phyloP scores from a whole-genome alignment of 2,329 filamentous ascomycete species.

The Aspergillus novoparasiticus region DNA sequence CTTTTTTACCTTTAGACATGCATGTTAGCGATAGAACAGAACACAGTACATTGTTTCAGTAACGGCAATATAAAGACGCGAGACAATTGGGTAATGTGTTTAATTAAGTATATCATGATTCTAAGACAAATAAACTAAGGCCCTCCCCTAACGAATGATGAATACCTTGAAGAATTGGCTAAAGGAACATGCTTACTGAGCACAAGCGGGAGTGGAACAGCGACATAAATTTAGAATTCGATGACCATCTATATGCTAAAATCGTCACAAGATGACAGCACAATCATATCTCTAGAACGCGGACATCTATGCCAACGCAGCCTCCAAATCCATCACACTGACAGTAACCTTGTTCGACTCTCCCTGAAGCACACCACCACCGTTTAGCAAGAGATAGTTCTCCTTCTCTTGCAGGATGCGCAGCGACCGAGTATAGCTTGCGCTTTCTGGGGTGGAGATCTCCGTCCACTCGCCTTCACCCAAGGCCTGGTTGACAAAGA shows the following conservation, averaged over 20 bases:
- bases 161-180: neutral
- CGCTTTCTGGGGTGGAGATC: constrained; percentile 43
- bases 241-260: neutral
- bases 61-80: neutral
- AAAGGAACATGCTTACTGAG: neutral
- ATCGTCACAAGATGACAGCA: neutral
- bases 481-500: constrained; percentile 53
- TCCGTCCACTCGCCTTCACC: constrained; percentile 52
- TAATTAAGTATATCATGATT: neutral
- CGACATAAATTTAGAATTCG: neutral
- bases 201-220: neutral
- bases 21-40: neutral
- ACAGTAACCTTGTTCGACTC: constrained; percentile 23
- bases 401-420: constrained; percentile 44
- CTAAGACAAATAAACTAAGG: neutral
- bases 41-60: neutral
- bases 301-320: neutral
- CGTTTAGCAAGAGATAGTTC: constrained; percentile 22
- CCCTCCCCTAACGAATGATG: neutral
- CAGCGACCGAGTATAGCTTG: constrained; percentile 52
- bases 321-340: constrained; percentile 23
- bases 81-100: neutral
- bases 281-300: neutral
- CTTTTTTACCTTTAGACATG: neutral
- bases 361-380: constrained; percentile 22